A percentile compares a stretch with the other conserved stretches of the same genome.
Conservation (phyloP, 2,329 filamentous ascomycete species). For the Xylariaceae sp. region DNA sequence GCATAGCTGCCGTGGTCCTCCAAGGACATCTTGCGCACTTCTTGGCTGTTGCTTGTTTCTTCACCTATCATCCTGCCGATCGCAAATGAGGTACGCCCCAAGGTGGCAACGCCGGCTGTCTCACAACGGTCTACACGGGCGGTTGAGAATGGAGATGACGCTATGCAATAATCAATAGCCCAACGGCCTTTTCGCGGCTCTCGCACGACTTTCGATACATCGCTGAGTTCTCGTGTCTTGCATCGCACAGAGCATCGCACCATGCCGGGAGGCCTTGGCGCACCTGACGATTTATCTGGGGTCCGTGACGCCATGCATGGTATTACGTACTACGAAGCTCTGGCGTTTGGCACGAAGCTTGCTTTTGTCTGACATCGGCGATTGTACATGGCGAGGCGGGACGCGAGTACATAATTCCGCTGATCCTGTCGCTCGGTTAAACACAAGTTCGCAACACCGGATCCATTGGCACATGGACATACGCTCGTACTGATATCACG, state of each 20-base stretch:
- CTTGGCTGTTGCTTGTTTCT: not conserved
- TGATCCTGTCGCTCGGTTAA: conserved; percentile 1
- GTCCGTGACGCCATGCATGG: conserved; percentile 11
- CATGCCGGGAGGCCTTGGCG: not conserved
- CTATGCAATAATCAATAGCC: not conserved
- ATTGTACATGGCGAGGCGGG: conserved; percentile 22
- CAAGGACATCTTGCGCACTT: not conserved
- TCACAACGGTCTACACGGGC: not conserved
- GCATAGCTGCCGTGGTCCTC: conserved; percentile 1
- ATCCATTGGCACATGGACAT: not conserved
- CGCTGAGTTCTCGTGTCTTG: not conserved
- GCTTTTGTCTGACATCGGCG: conserved; percentile 16
- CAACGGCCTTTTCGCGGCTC: not conserved
- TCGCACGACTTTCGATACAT: not conserved
- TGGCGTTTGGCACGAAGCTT: conserved; percentile 28
- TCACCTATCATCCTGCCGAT: not conserved
- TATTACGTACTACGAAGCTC: conserved; percentile 30
- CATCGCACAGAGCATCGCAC: no score
- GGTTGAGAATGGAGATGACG: not conserved
- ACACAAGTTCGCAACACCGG: conserved; percentile 10
- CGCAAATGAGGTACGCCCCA: not conserved
- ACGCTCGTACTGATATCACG: not conserved
- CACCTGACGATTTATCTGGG: conserved; percentile 7
- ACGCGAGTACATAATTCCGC: conserved; percentile 14
- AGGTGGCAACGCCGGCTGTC: not conserved